Evolutionary conservation across 2,329 filamentous ascomycete genomes (phyloP).

Genomic region (Aspergillus sojae): DNA sequence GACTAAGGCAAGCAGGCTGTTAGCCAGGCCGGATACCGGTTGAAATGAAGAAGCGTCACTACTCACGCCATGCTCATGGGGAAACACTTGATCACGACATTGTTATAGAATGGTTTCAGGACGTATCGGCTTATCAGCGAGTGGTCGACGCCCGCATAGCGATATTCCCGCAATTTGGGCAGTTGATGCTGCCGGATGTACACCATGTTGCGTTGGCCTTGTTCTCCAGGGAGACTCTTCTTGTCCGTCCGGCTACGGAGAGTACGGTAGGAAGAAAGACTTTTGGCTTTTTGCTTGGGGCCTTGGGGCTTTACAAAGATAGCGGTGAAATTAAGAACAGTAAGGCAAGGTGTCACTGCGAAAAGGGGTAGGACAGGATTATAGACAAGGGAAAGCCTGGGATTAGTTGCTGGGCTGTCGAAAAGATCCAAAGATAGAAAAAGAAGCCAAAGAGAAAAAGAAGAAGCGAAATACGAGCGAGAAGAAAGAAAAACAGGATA

Average conservation of each 20-base stretch:
- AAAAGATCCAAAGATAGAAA: constrained; percentile 2
- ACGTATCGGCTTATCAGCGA: constrained; percentile 90
- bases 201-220: constrained; percentile 66
- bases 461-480: constrained; percentile 9
- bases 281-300: neutral
- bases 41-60: constrained; percentile 5
- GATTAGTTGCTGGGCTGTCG: neutral
- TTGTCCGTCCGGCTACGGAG: neutral
- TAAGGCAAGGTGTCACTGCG: neutral
- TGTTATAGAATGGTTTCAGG: constrained; percentile 95
- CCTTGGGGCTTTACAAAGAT: neutral
- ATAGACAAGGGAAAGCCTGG: neutral
- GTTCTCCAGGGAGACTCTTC: constrained; percentile 5
- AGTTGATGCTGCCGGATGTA: constrained; percentile 94
- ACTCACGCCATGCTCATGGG: constrained; percentile 89
- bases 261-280: neutral
- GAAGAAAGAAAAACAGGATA: constrained; percentile 12
- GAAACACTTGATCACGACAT: constrained; percentile 91
- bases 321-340: constrained; percentile 4
- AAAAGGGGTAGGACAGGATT: neutral
- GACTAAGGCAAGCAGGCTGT: constrained; percentile 35
- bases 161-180: constrained; percentile 87
- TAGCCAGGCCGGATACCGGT: constrained; percentile 10
- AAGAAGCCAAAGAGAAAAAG: neutral
- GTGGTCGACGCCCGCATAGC: constrained; percentile 90